Evolutionary conservation across 805 yeast species (phyloP), one percentile per base, ranked within the genome.

Genomic region (Priceomyces carsonii): DNA sequence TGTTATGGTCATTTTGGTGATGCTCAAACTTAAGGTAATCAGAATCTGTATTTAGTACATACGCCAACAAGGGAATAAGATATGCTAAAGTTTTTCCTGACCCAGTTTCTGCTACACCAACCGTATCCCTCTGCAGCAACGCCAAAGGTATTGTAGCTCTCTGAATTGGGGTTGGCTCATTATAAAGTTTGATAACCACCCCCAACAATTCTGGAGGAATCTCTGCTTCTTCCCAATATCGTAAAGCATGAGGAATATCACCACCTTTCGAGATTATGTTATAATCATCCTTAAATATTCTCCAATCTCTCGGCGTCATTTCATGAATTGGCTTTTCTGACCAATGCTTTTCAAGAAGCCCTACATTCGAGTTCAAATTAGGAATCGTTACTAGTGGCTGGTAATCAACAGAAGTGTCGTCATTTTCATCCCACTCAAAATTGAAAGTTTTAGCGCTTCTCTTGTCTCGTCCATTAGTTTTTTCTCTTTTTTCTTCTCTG

Each of bases 41-140:
- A 10, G 40, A 26, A 28, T 66, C 71, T 8, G 64, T 56, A 5
- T 48, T 42, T 5, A 61, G 43, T 10, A 83, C 63, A 44, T 77
- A 79, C 2, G 78, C 55, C 7, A 85, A 52, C 33, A 87, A 59
- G 0, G 99, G 98, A 2, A 91, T 58, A 8, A 85, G 55, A 58
- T 82, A 91, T 2, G 95, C 83, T 8, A 90, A 66, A 0, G 99
- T 91, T 55, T 93, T 91, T 49, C 99, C 99, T 1, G 95, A 85
- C 8, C 99, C 99, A 0, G 99, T 91, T 47, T 89, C 89, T 0
- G 98, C 97, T n/a, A 90, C 75, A 9, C 96, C 98, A 14, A 90
- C 70, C 2, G 86, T 67, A 55, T 91, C 96, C 16, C 77, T 60
- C 3, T 72, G 64, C 0, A 64, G 55, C 15, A 81, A 48, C 0